Conservation (phyloP, 202 grass and related monocot genomes). For the Carex sylvatica region DNA sequence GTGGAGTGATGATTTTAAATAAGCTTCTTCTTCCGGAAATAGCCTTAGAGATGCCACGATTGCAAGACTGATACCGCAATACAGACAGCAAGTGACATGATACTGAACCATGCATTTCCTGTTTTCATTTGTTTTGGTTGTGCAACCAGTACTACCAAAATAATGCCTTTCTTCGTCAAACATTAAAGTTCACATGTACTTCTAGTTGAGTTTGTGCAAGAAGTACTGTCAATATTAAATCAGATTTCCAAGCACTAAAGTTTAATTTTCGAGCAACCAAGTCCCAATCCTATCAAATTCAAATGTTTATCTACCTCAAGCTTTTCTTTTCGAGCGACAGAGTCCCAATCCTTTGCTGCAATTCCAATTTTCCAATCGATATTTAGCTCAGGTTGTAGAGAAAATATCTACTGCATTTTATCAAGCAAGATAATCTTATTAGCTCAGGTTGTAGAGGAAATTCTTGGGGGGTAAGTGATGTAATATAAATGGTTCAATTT, state of each 20-base stretch:
- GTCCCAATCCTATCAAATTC: background rate
- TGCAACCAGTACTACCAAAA: background rate
- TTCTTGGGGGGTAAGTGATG: background rate
- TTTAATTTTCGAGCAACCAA: background rate
- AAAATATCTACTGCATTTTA: conserved; percentile 71
- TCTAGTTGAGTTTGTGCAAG: background rate
- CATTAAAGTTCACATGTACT: too few species aligned
- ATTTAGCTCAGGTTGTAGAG: conserved; percentile 37
- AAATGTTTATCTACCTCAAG: conserved; percentile 50
- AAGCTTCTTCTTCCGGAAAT: conserved; percentile 91
- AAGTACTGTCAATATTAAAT: background rate
- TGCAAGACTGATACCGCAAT: conserved; percentile 61
- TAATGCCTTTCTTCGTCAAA: too few species aligned
- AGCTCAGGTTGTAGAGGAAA: background rate
- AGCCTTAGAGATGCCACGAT: conserved; percentile 76
- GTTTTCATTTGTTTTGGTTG: background rate
- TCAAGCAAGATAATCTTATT: conserved; percentile 34
- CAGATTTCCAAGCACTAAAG: background rate
- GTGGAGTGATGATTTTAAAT: conserved; percentile 42
- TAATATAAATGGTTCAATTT: background rate
- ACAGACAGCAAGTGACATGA: conserved; percentile 71
- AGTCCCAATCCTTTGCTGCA: conserved; percentile 90
- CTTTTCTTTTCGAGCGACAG: conserved; percentile 85
- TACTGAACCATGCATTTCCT: conserved; percentile 53
- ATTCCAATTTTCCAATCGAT: conserved; percentile 92